Percentiles rank a stretch among this genome's conserved stretches.
phyloP scores from a whole-genome alignment of 306 rosid species.

The Morella rubra region DNA sequence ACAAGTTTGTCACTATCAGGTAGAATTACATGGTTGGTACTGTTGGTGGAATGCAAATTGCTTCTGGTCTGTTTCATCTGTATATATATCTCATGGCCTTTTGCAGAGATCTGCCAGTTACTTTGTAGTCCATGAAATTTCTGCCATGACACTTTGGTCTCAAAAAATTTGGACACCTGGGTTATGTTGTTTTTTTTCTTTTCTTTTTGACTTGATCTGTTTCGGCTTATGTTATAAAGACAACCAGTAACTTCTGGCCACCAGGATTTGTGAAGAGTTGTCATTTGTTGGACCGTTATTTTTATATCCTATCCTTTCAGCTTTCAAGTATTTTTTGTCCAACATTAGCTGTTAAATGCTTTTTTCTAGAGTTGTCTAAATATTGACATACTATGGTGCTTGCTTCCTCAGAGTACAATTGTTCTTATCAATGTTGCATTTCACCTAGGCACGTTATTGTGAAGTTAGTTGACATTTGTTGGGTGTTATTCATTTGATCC shows the following conservation, averaged over 20 bases:
- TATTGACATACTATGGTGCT: conserved; percentile 9
- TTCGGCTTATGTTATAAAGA: conserved; percentile 55
- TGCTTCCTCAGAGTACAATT: conserved; percentile 12
- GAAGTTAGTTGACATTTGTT: too few relatives aligned
- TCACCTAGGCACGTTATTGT: too few relatives aligned
- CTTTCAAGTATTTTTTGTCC: conserved; percentile 33
- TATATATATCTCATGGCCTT: conserved; percentile 61
- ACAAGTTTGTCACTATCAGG: conserved; percentile 97
- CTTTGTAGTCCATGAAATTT: conserved; percentile 52
- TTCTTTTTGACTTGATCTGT: conserved; percentile 41
- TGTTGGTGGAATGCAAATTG: conserved; percentile 31
- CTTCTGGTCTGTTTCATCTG: conserved; percentile 48
- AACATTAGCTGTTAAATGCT: conserved; percentile 24
- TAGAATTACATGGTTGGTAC: conserved; percentile 48
- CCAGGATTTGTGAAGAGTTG: conserved; percentile 57
- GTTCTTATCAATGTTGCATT: too few relatives aligned
- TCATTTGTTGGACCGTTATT: conserved; percentile 45
- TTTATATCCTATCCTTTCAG: conserved; percentile 42
- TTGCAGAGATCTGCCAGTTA: conserved; percentile 55
- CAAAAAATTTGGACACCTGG: conserved; percentile 38
- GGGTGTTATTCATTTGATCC: too few relatives aligned
- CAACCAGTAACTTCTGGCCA: conserved; percentile 38
- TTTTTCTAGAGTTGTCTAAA: conserved; percentile 19
- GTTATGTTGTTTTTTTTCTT: conserved; percentile 25
- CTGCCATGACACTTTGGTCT: conserved; percentile 37